phyloP scores from a whole-genome alignment of 192 early-diverging fungal species.

The Coemansia sp. region DNA sequence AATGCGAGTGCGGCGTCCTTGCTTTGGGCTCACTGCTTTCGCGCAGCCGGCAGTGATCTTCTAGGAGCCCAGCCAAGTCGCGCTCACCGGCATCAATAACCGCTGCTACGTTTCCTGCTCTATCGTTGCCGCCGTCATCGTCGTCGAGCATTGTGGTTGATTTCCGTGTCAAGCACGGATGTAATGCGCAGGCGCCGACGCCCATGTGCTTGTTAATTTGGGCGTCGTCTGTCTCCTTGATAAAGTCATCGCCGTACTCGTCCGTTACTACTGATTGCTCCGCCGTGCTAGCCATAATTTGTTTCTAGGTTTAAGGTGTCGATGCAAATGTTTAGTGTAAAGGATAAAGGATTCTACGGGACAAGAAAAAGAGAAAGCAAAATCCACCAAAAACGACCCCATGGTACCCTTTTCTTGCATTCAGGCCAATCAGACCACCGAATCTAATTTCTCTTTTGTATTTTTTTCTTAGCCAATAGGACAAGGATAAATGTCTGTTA shows the following conservation, averaged over 20 bases:
- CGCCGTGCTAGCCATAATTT: background rate
- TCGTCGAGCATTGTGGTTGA: conserved; percentile 9
- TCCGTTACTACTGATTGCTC: conserved; percentile 24
- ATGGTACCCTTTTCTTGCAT: no score
- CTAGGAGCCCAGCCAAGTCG: conserved; percentile 4
- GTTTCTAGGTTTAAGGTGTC: background rate
- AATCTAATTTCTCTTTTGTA: no score
- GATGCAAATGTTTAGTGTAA: no score
- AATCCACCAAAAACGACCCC: no score
- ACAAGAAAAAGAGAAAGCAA: no score
- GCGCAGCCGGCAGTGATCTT: background rate
- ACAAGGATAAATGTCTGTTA: no score
- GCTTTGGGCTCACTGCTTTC: background rate
- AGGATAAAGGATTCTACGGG: no score
- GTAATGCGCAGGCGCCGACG: conserved; percentile 39
- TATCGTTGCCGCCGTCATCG: background rate
- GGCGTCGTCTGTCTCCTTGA: conserved; percentile 37
- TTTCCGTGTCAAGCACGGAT: conserved; percentile 43
- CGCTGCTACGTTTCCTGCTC: background rate
- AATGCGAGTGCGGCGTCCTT: background rate
- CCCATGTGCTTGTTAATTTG: conserved; percentile 30
- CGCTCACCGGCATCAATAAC: background rate
- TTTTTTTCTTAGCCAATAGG: no score
- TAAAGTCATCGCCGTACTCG: conserved; percentile 37
- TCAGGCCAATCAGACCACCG: no score